Base-by-base conservation (phyloP, 164 flowering plant species). In the Nymphaea thermarum region DNA sequence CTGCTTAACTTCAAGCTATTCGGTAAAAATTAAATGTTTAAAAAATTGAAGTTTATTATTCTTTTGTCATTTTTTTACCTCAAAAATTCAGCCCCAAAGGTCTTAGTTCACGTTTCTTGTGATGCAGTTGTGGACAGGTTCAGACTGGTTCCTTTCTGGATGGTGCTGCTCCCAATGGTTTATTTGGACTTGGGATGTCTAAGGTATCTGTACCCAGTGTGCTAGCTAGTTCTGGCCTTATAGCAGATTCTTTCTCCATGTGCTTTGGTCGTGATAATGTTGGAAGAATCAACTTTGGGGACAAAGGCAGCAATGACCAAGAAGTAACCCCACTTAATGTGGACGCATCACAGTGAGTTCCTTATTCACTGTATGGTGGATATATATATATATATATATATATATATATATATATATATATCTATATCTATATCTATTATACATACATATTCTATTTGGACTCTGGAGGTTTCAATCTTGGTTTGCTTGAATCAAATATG, bases 281-380 rank as follows among this genome's bases (percentile, higher is more conserved):
- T 62, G 99, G 99, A 65, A 90, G 94, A 83, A 90, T 95, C 70
- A 79, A 69, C 44, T 95, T 95, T 76, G 99, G 99, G 47, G 98
- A 95, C 77, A 80, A 83, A 73, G 97, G 96, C 43, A 83, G 82
- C 79, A 59, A 77, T 6, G 84, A 74, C 73, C 98, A 92, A 77
- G 77, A 74, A 63, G 84, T 82, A 76, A 92, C 99, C 44, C 87
- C 97, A 59, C 80, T 92, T 66, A 80, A 76, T 71, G 73, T 76
- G 66, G 41, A 63, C 42, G 65, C 70, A 65, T 44, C 71, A 74
- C 80, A 81, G 96, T 90, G 71, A 85, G 94, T 77, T 60, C 47
- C 60, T 43, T 60, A 10, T 43, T 68, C 62, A 4, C 62, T 67
- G 18, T 44, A 63, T 51, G 55, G 43, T 67, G 45, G 41, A 42